These are phyloP conservation scores for Solanum medicagineum DNA, from an alignment of 257 asterid genomes.

Conservation along the genomic window DNA sequence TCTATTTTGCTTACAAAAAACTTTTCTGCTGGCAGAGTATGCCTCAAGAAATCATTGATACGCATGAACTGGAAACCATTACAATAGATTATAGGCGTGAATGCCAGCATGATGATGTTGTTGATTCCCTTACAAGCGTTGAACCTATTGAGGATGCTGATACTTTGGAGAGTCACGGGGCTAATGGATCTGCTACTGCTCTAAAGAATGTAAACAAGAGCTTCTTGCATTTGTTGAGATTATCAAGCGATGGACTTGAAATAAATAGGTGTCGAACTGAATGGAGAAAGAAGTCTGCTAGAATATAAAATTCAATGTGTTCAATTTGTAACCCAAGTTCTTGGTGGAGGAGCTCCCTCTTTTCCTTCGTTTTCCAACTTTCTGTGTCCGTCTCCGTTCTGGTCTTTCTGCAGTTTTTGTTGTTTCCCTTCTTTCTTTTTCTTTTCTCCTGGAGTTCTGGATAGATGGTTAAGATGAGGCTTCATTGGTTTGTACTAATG, in stretches of 20 bases:
- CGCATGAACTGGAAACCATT: constrained; percentile 68
- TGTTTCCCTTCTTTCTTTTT: background rate
- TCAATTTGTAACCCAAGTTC: background rate
- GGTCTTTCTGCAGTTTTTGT: background rate
- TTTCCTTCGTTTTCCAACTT: background rate
- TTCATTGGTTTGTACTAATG: background rate
- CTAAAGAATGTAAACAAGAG: constrained; percentile 15
- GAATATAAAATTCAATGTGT: constrained; percentile 22
- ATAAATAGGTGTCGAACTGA: constrained; percentile 84
- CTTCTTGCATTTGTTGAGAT: constrained; percentile 56
- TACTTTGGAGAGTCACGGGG: constrained; percentile 18
- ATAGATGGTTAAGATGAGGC: background rate
- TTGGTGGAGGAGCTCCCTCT: background rate
- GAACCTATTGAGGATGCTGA: constrained; percentile 25
- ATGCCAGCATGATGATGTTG: constrained; percentile 77
- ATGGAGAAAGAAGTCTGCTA: constrained; percentile 74
- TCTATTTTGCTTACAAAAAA: background rate
- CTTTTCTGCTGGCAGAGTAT: constrained; percentile 48
- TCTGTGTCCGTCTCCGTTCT: background rate
- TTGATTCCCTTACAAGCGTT: constrained; percentile 81
- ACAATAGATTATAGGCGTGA: constrained; percentile 92
- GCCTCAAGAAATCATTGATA: constrained; percentile 72
- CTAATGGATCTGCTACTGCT: constrained; percentile 39
- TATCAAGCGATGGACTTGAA: constrained; percentile 58
- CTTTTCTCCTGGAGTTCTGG: background rate